Base-by-base conservation (phyloP, 208 protist species). In the Zelonia costaricensis region DNA sequence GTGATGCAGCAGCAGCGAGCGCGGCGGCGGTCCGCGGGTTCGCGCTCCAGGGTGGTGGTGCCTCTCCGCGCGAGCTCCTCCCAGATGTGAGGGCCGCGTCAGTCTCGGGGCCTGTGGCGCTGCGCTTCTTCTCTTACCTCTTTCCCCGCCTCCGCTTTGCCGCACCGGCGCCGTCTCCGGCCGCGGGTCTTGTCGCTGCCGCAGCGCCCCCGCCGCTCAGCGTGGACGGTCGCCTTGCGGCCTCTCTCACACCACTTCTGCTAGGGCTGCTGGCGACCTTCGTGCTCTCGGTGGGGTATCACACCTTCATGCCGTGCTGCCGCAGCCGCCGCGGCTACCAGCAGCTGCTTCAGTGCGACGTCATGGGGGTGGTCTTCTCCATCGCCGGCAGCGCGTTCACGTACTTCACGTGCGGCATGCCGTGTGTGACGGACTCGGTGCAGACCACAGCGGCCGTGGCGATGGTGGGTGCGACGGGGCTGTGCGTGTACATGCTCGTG, bases 271-370 rank as follows among this genome's bases (percentile, higher is more conserved):
- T 78, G n/a, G 18, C 78, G 23, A 82, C 73, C 25, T 92, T 89
- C 62, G n/a, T 78, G 6, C 58, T 85, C 6, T 85, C 77, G 42
- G 62, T 69, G 18, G 39, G 46, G 16, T 88, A 88, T 63, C 85
- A 92, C 76, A 23, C 64, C 25, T 82, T 88, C 46, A 88, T 88
- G 76, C 82, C 81, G 0, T 88, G 78, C 48, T 72, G 69, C 33
- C 55, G 59, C 39, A 72, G 68, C 22, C 39, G 44, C 36, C 38
- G 64, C 23, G 73, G 57, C 12, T 90, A 86, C 25, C 69, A 66
- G 67, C 76, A 80, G 59, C 71, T 90, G 20, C 43, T 86, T 27
- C 75, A 76, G 66, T 90, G 83, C 38, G 80, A 86, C 56, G 76
- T 84, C 12, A 49, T 72, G 47, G 79, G 76, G 13, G 65, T 84